Base-by-base conservation (phyloP, 1,284 basidiomycete genomes). In the Leccinum variabile region DNA sequence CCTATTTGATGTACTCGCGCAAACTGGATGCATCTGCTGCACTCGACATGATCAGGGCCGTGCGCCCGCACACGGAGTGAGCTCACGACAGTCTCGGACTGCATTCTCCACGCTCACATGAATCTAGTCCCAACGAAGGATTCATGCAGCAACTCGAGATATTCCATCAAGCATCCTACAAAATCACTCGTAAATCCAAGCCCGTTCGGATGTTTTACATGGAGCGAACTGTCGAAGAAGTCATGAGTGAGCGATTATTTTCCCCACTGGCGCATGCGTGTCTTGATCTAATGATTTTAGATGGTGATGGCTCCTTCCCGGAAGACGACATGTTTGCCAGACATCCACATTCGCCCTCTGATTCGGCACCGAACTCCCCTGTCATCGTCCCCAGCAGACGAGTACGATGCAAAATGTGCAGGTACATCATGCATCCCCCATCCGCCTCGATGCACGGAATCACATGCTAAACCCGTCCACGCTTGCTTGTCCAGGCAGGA, bases 331-430 rank as follows among this genome's bases (percentile, higher is more conserved):
- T 92, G 85, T 91, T 93, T 72, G 90, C 92, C 7, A 86, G 82
- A 66, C 87, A 84, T 72, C 91, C 91, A 18, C 80, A 81, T 8
- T 86, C 88, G 0, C 88, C 90, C 1, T 80, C 83, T 2, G 83
- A 87, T 63, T 89, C 87, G 1, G 75, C 78, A 2, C 85, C 88
- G 0, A 77, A 82, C 3, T 88, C 89, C 0, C 87, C 90, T 1
- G 79, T 67, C 57, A 66, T 79, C 54, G 67, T 65, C 58, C 79
- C 77, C n/a, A 82, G 84, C 32, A 81, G 90, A 52, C 80, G 85
- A 59, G 92, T 97, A 66, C 81, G 95, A 65, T 97, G 95, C 78
- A 95, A 92, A 75, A 94, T 92, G 88, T 97, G 95, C 80, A 82
- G 93, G 89, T 89, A 61, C 56, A 80, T 67, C 50, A 18, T 25